Base-by-base conservation (phyloP, 306 rosid species). In the Purshia tridentata region DNA sequence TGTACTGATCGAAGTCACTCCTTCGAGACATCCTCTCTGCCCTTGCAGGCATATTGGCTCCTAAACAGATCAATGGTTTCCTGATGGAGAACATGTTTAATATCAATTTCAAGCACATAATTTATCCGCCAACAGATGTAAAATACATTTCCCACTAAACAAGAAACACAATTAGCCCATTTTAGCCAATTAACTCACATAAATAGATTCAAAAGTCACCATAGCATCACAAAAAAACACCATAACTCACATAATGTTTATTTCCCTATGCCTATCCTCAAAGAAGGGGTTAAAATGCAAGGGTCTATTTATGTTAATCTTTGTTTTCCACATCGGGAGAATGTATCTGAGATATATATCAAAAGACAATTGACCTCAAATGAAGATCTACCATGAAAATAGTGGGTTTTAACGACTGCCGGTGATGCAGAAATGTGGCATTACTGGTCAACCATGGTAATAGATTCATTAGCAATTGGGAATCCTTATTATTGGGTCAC, bases 31-130 rank as follows among this genome's bases (percentile, higher is more conserved):
- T 82, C 62, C 88, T 87, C 81, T 92, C 99, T 3, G 97, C 99
- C 82, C 98, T 86, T 2, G 98, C 99, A 9, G 99, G 98, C 98
- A 84, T 90, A 70, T 95, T 95, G 40, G 99, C 98, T 53, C 99
- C 99, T 73, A 95, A 75, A 57, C 99, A 88, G 70, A 95, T 95
- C 81, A 92, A 76, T 4, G 98, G 83, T 70, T 86, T 92, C 86
- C 98, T 95, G 98, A 74, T 73, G 81, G 40, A 59, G 8, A 1
- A 41, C 0, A 66, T 44, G 18, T 15, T 49, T 42, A 46, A 62
- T 9, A 81, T 64, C 62, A 63, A 46, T 50, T 57, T 18, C 44
- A 9, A 70, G 8, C 9, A 57, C 57, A 29, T 6, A 23, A 11
- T 23, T 45, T 47, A 56, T 57, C 18, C 2, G 4, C 9, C n/a